Base-by-base conservation (phyloP, 192 early-diverging fungal genomes). In the Oehlia diaphana region DNA sequence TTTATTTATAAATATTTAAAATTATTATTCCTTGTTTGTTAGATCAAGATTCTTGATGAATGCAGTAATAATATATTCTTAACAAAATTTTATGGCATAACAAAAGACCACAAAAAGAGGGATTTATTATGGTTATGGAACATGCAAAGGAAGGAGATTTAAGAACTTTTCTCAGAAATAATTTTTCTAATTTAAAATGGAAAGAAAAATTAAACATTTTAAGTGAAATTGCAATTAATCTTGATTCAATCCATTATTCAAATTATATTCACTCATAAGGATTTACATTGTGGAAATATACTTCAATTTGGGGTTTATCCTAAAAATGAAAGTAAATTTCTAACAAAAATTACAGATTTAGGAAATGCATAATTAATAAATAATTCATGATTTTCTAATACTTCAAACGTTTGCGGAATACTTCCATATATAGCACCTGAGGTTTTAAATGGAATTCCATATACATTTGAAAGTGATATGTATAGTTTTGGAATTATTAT, bases 401-500 rank as follows among this genome's bases (percentile, higher is more conserved):
- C 79, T n/a, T 23, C 28, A n/a, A n/a, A 33, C 4, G 78, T 83
- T 8, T 69, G 78, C 2, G 84, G 82, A 16, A 76, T 86, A 7
- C 79, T 86, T 1, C 84, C 84, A 14, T 86, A 86, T 26, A 80
- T 86, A 33, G 81, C 84, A 4, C 84, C 84, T 7, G 84, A 86
- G 73, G 50, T 82, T 16, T 78, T 83, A 37, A 72, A 68, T 42
- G 82, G 81, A 14, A 28, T 77, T 5, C 74, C 73, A 3, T 83
- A 83, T 72, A 80, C 83, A 12, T 69, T 65, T n/a, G 81, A 74
- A 76, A 79, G 82, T 4, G 84, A 86, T 47, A 76, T 86, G 2
- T 86, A 86, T 76, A 83, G 82, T 76, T 72, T 86, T 2, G 82
- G 82, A 7, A 81, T 83, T 53, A 83, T 86, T 63, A 86, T 86